Evolutionary conservation across 2,329 filamentous ascomycete genomes (phyloP), one percentile per base, ranked within the genome.

Genomic region (Colletotrichum eremochloae): DNA sequence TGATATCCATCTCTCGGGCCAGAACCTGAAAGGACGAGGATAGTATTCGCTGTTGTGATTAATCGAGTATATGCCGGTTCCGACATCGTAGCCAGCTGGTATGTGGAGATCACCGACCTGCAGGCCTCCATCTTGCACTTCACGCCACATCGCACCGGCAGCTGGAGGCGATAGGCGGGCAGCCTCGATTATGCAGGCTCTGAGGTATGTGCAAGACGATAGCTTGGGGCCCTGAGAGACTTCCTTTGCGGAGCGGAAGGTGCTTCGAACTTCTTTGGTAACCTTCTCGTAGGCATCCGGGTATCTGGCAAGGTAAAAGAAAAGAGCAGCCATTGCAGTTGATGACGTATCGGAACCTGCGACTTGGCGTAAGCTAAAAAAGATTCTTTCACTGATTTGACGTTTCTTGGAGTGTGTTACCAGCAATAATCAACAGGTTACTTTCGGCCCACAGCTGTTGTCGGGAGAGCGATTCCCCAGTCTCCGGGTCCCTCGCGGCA

Each of bases 141-240:
- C 57, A 14, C 76, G 75, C 73, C 67, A 73, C 14, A 72, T 64
- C 1, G 68, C 29, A 4, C 38, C 52, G 33, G 38, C 40, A 46
- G 57, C 14, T 36, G 61, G 75, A 20, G 68, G 73, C 5, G 64
- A 75, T 44, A 76, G 44, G 18, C 75, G 74, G 7, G 75, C 71
- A 38, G 75, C 63, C 50, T 78, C 74, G 53, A 75, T 82, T 38
- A 86, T 78, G 58, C 81, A 83, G 5, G 84, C 84, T 18, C 79
- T 77, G 2, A 87, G 80, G 73, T 84, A 86, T 0, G 68, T 57
- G 38, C 82, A 81, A 2, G 69, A 67, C 31, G 77, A 80, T 0
- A 86, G 74, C 8, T 73, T 73, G 31, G 80, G 67, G 20, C 80
- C 79, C 57, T 76, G 70, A 65, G 72, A 74, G 46, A 84, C 82